Evolutionary conservation across 345 rosid species (phyloP).

Genomic region (Euclidium syriacum): DNA sequence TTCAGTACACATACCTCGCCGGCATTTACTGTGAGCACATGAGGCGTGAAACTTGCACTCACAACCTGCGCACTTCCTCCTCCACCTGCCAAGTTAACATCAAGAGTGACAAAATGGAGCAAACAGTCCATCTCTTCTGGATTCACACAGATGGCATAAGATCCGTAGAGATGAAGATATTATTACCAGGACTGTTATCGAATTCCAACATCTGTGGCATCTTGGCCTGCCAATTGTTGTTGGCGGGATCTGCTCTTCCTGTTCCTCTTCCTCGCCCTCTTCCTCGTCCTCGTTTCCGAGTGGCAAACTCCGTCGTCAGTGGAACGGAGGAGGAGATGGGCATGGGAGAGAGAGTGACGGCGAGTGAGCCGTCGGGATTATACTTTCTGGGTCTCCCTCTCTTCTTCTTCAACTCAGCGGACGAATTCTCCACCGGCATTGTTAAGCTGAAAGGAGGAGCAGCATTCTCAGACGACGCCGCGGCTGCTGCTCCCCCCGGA

Average conservation of each 20-base stretch:
- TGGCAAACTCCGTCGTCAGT: slow-evolving; percentile 42
- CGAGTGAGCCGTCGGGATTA: slow-evolving; percentile 56
- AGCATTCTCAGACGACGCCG: slow-evolving; percentile 14
- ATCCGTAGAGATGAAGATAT: slow-evolving; percentile 3
- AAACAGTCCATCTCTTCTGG: too few species aligned
- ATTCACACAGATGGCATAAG: too few species aligned
- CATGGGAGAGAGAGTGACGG: slow-evolving; percentile 70
- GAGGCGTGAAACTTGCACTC: slow-evolving; percentile 76
- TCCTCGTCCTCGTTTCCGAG: slow-evolving; percentile 60
- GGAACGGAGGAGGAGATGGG: slow-evolving; percentile 89
- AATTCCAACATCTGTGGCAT: slow-evolving; percentile 49
- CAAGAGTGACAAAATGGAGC: not conserved
- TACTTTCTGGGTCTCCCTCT: slow-evolving; percentile 92
- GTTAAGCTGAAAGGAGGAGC: slow-evolving; percentile 24
- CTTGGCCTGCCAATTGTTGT: slow-evolving; percentile 41
- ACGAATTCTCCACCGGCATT: slow-evolving; percentile 30
- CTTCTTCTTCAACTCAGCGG: slow-evolving; percentile 59
- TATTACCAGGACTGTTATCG: slow-evolving; percentile 53
- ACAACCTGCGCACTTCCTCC: slow-evolving; percentile 46
- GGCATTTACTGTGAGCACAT: slow-evolving; percentile 71
- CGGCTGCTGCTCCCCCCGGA: slow-evolving; percentile 21
- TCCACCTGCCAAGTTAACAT: slow-evolving; percentile 39
- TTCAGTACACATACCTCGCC: too few species aligned
- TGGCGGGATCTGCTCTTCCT: slow-evolving; percentile 29
- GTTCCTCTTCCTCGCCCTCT: slow-evolving; percentile 52